phyloP scores from a whole-genome alignment of 768 basidiomycete genomes.

The Leucosporidium yakuticum region DNA sequence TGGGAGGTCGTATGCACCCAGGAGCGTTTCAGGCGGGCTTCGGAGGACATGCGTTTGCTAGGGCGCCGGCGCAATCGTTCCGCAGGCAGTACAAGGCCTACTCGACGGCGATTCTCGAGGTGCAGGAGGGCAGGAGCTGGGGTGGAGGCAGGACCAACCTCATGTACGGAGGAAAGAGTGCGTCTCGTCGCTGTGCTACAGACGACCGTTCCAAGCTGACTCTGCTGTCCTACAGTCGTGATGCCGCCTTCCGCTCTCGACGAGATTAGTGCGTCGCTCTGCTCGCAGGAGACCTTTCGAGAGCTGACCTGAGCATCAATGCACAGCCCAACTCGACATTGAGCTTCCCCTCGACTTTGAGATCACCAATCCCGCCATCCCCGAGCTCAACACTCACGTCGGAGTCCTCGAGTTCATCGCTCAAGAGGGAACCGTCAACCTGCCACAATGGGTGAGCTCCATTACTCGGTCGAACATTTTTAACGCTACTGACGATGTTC shows the following conservation, averaged over 20 bases:
- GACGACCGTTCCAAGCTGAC: slow-evolving; percentile 5
- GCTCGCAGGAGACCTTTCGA: slow-evolving; percentile 5
- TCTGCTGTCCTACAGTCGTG: slow-evolving; percentile 57
- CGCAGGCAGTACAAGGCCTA: slow-evolving; percentile 72
- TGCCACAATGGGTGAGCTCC: slow-evolving; percentile 77
- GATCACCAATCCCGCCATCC: slow-evolving; percentile 78
- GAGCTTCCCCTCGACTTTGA: slow-evolving; percentile 95
- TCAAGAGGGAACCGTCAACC: slow-evolving; percentile 86
- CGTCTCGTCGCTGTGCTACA: not conserved
- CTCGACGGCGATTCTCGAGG: slow-evolving; percentile 38
- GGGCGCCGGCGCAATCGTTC: slow-evolving; percentile 61
- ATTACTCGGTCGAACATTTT: not conserved
- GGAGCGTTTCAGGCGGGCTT: slow-evolving; percentile 34
- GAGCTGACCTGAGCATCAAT: not conserved
- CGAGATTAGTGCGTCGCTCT: slow-evolving; percentile 54
- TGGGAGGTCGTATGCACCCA: slow-evolving; percentile 25
- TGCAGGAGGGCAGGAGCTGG: slow-evolving; percentile 36
- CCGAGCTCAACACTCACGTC: slow-evolving; percentile 75
- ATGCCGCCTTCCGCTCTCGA: slow-evolving; percentile 96
- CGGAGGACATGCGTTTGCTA: slow-evolving; percentile 33
- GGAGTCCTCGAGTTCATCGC: slow-evolving; percentile 99
- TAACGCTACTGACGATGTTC: not conserved
- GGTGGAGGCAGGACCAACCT: slow-evolving; percentile 73
- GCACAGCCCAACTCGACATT: slow-evolving; percentile 66
- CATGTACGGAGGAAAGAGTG: slow-evolving; percentile 95